These are phyloP conservation scores for Penicillium palitans DNA, from an alignment of 2,329 filamentous ascomycete genomes.

Conservation along the genomic window DNA sequence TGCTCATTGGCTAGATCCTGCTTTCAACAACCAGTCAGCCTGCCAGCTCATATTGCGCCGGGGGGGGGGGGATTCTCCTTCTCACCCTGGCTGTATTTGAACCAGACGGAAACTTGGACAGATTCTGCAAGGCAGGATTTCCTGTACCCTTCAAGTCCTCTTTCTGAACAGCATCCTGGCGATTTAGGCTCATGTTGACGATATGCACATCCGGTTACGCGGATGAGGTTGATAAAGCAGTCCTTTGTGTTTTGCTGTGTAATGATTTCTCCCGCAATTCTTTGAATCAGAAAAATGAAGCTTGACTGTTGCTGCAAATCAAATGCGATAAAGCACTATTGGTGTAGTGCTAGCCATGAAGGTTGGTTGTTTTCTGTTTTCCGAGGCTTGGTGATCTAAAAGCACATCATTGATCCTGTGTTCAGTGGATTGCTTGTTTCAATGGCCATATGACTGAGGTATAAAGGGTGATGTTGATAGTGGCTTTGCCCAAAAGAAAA, in stretches of 20 bases:
- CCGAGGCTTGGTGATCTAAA: slow-evolving; percentile 14
- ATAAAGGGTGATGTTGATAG: background rate
- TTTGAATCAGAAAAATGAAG: background rate
- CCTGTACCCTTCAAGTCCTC: slow-evolving; percentile 20
- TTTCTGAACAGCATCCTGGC: slow-evolving; percentile 28
- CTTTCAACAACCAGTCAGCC: background rate
- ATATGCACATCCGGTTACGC: slow-evolving; percentile 10
- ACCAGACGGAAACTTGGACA: slow-evolving; percentile 26
- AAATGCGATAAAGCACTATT: slow-evolving; percentile 5
- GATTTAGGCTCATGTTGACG: slow-evolving; percentile 39
- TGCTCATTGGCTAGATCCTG: slow-evolving; percentile 16
- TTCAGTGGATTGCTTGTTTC: background rate
- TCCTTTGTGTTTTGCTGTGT: background rate
- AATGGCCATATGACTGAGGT: background rate
- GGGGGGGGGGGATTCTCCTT: background rate
- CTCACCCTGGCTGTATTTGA: background rate
- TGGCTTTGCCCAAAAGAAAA: background rate
- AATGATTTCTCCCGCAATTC: slow-evolving; percentile 1
- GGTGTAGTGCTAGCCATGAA: slow-evolving; percentile 25
- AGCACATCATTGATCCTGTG: slow-evolving; percentile 19
- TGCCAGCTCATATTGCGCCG: background rate
- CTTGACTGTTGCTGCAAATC: background rate
- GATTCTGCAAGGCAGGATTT: slow-evolving; percentile 21
- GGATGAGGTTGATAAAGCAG: background rate
- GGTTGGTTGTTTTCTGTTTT: slow-evolving; percentile 12